Evolutionary conservation across 108 stramenopile genomes (phyloP).

Genomic region (Ochromonas danica): DNA sequence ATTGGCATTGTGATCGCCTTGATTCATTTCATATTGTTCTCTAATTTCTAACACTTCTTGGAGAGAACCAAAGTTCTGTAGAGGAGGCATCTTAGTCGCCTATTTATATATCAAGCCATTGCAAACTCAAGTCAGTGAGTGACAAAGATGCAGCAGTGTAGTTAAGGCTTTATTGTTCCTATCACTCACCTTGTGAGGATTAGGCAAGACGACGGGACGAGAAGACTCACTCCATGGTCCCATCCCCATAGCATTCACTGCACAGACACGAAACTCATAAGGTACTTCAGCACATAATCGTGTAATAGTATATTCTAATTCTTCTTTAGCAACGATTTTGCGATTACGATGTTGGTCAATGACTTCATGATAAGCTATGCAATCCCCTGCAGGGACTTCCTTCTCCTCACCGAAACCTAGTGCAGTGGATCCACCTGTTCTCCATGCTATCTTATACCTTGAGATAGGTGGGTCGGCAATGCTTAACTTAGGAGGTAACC

Average conservation of each 20-base stretch:
- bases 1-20: background rate
- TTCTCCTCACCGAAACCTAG: background rate
- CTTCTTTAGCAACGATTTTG: background rate
- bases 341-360: background rate
- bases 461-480: constrained; percentile 7
- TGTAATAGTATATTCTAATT: background rate
- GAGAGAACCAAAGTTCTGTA: background rate
- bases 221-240: constrained; percentile 5
- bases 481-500: background rate
- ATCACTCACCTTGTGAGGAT: background rate
- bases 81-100: no score
- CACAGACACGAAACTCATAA: background rate
- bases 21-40: background rate
- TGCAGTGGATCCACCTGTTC: background rate
- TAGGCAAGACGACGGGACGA: background rate
- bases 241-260: background rate
- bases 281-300: background rate
- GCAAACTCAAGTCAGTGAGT: background rate
- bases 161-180: background rate
- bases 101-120: background rate
- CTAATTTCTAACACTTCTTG: background rate
- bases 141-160: background rate
- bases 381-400: background rate
- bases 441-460: constrained; percentile 1
- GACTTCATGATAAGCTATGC: background rate